Percentiles rank a stretch among this genome's conserved stretches.
phyloP scores from a whole-genome alignment of 805 yeast species.

The Kodamaea kakaduensis region DNA sequence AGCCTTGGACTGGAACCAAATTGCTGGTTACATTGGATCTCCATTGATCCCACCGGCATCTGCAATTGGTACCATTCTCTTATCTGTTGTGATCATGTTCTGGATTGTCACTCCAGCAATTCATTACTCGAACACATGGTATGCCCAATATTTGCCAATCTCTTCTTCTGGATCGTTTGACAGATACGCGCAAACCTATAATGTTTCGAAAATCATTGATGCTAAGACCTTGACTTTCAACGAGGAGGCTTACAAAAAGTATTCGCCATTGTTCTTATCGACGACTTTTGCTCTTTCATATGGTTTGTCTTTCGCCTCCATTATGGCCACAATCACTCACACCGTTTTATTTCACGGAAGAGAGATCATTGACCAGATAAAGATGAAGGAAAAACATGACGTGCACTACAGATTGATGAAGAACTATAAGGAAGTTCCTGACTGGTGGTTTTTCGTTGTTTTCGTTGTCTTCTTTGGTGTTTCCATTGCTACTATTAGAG shows the following conservation, averaged over 20 bases:
- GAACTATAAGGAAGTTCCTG: conserved; percentile 38
- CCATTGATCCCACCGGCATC: conserved; percentile 63
- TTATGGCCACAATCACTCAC: conserved; percentile 57
- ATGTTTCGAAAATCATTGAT: conserved; percentile 47
- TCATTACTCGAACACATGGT: conserved; percentile 56
- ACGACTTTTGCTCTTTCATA: conserved; percentile 57
- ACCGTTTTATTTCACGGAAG: conserved; percentile 53
- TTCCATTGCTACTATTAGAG: conserved; percentile 35
- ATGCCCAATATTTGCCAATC: conserved; percentile 56
- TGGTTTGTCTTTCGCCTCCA: conserved; percentile 57
- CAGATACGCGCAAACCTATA: conserved; percentile 46
- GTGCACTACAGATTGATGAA: conserved; percentile 55
- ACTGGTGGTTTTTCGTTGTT: conserved; percentile 39
- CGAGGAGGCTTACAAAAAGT: conserved; percentile 45
- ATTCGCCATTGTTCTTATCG: conserved; percentile 63
- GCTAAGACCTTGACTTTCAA: conserved; percentile 38
- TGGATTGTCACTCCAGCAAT: conserved; percentile 54
- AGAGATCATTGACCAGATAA: conserved; percentile 39
- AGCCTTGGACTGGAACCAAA: conserved; percentile 67
- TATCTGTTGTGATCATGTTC: conserved; percentile 31
- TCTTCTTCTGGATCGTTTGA: conserved; percentile 46
- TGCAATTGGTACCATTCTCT: conserved; percentile 43
- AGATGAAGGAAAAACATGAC: conserved; percentile 28
- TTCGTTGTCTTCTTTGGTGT: conserved; percentile 28
- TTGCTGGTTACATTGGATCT: conserved; percentile 53